Percentiles rank a stretch among this genome's conserved stretches.
Conservation (phyloP, 1,284 basidiomycete species). For the Ganoderma lingzhi region DNA sequence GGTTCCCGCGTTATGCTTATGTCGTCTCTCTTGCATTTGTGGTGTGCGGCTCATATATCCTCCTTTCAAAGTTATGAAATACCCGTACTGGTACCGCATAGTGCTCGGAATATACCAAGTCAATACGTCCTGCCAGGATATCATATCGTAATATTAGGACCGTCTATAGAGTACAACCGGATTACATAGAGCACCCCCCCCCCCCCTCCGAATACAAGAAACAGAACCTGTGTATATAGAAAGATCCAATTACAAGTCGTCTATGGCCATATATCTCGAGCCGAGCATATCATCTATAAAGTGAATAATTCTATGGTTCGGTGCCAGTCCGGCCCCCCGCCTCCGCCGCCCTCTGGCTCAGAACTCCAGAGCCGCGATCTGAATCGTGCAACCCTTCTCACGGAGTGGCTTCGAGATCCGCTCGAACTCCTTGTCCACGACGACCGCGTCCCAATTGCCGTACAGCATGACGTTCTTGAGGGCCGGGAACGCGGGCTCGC, state of each 20-base stretch:
- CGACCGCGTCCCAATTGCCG: constrained; percentile 54
- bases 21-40: background rate
- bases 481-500: constrained; percentile 46
- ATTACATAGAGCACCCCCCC: background rate
- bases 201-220: background rate
- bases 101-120: background rate
- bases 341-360: background rate
- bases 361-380: constrained; percentile 10
- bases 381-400: constrained; percentile 28
- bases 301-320: background rate
- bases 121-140: background rate
- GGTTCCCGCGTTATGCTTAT: background rate
- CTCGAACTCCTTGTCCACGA: constrained; percentile 27
- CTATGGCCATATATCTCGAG: background rate
- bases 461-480: constrained; percentile 53
- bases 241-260: background rate
- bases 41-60: background rate
- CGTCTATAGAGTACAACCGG: background rate
- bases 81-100: background rate
- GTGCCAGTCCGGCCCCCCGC: background rate
- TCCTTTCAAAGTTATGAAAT: background rate
- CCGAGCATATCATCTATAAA: background rate
- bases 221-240: background rate
- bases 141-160: background rate
- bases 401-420: constrained; percentile 28